Evolutionary conservation across 148 eudicot species (phyloP).

Genomic region (Fagopyrum tataricum): DNA sequence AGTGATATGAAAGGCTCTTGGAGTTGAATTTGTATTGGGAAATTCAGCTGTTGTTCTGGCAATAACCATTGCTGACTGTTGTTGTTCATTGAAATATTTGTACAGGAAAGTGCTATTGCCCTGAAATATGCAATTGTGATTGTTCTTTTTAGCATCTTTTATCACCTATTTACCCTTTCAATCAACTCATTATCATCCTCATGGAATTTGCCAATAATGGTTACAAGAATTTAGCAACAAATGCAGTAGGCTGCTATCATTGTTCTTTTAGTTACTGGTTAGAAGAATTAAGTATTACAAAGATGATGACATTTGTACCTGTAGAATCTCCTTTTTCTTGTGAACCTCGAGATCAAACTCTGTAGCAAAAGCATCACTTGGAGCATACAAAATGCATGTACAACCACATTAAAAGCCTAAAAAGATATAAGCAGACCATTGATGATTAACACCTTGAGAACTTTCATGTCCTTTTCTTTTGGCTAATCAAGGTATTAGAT

Average conservation of each 20-base stretch:
- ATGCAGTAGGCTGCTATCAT: neutral
- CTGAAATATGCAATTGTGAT: no score
- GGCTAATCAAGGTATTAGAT: neutral
- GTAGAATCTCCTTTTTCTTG: constrained; percentile 97
- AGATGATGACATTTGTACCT: constrained; percentile 37
- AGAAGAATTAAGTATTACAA: neutral
- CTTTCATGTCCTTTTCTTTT: neutral
- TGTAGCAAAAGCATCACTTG: constrained; percentile 95
- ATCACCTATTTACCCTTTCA: no score
- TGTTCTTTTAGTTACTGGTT: neutral
- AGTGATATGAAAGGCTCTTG: neutral
- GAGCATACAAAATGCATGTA: neutral
- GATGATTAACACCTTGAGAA: neutral
- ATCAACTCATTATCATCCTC: no score
- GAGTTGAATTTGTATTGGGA: no score
- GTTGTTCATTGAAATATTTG: no score
- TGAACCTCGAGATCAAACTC: constrained; percentile 99
- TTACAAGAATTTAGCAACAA: no score
- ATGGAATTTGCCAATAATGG: no score
- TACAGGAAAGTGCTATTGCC: no score
- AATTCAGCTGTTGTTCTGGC: no score
- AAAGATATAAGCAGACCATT: neutral
- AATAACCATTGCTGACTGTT: no score
- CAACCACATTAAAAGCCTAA: neutral
- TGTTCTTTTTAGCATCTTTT: no score